Base-by-base conservation (phyloP, 2,329 filamentous ascomycete species). In the Colletotrichum siamense region DNA sequence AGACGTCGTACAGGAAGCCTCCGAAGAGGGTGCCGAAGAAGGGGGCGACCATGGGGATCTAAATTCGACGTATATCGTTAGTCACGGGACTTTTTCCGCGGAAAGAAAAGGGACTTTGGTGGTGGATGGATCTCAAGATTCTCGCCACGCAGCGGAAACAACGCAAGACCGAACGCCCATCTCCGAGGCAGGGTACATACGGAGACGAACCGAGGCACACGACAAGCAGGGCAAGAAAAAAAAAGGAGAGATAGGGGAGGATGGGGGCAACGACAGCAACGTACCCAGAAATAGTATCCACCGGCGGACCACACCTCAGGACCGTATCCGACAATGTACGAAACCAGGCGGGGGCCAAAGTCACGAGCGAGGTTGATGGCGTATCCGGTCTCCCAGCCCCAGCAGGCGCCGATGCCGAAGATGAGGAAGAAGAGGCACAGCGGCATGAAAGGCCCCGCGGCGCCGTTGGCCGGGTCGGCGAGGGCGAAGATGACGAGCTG, bases 331-430 rank as follows among this genome's bases (percentile, higher is more conserved):
- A 95, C 79, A 81, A 92, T 90, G 81, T 92, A 94, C 2, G 91
- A 90, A 77, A 94, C 90, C 59, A 95, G 83, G 13, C 94, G 87
- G 12, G 93, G 93, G 1, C 93, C 92, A 81, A 95, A 94, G 78
- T 95, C 94, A 83, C 94, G 89, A 44, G 93, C 94, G 57, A 94
- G 83, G 80, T 95, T 95, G 78, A 95, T 94, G 18, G 93, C 94
- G 83, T 94, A 95, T 49, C 94, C 93, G 2, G 94, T 95, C 82
- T 95, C 91, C 92, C 92, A 95, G 8, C 94, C 94, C 80, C 94
- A 95, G 81, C 92, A 94, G 36, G 92, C 92, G 22, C 93, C 93
- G 26, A 95, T 91, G 9, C 93, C 94, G 81, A 95, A 95, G 77
- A 95, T 92, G 64, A 95, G 86, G 84, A 95, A 95, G 84, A 95